These are phyloP conservation scores for Penicillium taxi DNA, from an alignment of 495 filamentous ascomycete genomes.

Conservation along the genomic window DNA sequence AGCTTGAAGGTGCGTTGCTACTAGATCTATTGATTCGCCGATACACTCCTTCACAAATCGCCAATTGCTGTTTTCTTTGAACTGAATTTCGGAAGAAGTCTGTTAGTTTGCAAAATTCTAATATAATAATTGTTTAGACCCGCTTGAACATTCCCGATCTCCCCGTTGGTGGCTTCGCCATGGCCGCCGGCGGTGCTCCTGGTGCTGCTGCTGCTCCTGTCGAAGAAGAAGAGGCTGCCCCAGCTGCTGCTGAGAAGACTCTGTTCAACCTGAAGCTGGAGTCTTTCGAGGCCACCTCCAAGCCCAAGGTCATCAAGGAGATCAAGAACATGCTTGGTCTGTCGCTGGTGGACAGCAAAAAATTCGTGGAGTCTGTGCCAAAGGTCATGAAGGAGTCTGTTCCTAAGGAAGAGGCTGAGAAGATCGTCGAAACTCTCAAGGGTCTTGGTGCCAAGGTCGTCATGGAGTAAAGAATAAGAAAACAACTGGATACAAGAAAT, in stretches of 20 bases:
- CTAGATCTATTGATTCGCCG: constrained; percentile 4
- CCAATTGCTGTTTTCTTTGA: constrained; percentile 2
- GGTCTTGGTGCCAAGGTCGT: constrained; percentile 76
- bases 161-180: constrained; percentile 80
- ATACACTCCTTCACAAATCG: constrained; percentile 2
- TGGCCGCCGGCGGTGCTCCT: constrained; percentile 47
- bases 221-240: constrained; percentile 78
- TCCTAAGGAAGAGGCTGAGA: constrained; percentile 97
- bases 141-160: constrained; percentile 97
- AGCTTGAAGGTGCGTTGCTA: constrained; percentile 67
- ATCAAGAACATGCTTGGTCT: constrained; percentile 92
- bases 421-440: constrained; percentile 93
- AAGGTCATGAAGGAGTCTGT: constrained; percentile 98
- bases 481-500: no score
- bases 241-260: constrained; percentile 85
- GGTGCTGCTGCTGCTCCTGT: constrained; percentile 58
- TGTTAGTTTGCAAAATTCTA: constrained; percentile 1
- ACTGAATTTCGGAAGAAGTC: background rate
- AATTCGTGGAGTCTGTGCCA: constrained; percentile 96
- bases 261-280: constrained; percentile 92
- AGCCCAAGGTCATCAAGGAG: constrained; percentile 99
- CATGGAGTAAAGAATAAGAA: constrained; percentile 80
- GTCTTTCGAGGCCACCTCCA: constrained; percentile 76
- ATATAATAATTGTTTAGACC: constrained; percentile 46
- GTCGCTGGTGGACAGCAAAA: constrained; percentile 98